Evolutionary conservation across 179 eudicot species (phyloP).

Genomic region (Heliamphora pulchella): DNA sequence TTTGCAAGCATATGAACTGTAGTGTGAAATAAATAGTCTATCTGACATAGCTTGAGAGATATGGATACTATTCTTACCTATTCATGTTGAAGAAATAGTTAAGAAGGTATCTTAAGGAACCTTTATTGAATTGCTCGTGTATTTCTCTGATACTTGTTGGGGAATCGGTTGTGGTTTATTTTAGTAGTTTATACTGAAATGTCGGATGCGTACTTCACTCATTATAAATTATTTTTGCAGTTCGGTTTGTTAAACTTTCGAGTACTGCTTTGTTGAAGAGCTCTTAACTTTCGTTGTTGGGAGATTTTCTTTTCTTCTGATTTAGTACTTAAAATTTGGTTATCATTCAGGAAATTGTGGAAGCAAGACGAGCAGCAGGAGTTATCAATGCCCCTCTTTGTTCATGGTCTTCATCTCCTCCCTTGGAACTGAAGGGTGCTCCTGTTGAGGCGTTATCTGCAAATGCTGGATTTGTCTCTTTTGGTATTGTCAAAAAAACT

Average conservation of each 20-base stretch:
- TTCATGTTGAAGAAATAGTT: too few relatives aligned
- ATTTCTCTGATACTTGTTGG: neutral
- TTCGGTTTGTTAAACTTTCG: neutral
- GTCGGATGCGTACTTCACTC: neutral
- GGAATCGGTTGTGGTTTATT: neutral
- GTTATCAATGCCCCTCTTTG: conserved; percentile 82
- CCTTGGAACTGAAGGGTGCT: conserved; percentile 62
- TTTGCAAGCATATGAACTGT: neutral
- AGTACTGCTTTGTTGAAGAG: conserved; percentile 2
- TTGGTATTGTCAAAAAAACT: conserved; percentile 40
- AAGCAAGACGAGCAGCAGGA: conserved; percentile 79
- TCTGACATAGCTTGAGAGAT: neutral
- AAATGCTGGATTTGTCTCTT: conserved; percentile 92
- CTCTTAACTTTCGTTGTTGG: neutral
- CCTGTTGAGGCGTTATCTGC: conserved; percentile 61
- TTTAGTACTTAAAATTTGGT: conserved; percentile 9
- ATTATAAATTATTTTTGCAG: neutral
- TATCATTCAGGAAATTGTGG: conserved; percentile 73
- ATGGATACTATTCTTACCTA: too few relatives aligned
- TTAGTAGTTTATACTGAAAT: neutral
- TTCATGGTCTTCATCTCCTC: conserved; percentile 83
- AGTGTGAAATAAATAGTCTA: neutral
- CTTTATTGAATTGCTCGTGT: neutral
- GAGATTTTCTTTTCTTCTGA: neutral
- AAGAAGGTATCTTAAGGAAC: neutral